Percentiles rank a stretch among this genome's conserved stretches.
These are phyloP conservation scores for Cryptococcus sp. DNA, from an alignment of 1,284 basidiomycete genomes.

Conservation along the genomic window DNA sequence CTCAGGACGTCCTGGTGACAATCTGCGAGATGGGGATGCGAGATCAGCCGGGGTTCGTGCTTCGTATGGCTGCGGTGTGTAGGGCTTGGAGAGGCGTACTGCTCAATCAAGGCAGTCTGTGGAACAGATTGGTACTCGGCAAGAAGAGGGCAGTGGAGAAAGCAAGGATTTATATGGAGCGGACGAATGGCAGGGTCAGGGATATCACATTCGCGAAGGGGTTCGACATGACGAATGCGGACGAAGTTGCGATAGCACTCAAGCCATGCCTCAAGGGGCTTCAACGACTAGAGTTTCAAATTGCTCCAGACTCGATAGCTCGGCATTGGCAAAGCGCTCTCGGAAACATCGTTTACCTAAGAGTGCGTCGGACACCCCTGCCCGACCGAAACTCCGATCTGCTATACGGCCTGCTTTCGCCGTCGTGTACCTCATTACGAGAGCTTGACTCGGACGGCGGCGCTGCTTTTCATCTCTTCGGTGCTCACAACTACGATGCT, in stretches of 20 bases:
- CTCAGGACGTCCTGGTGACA: constrained; percentile 34
- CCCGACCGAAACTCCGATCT: neutral
- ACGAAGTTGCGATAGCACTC: constrained; percentile 9
- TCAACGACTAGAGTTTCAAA: neutral
- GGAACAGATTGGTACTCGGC: constrained; percentile 29
- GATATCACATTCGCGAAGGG: constrained; percentile 16
- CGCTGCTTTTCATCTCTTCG: no score
- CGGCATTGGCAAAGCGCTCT: no score
- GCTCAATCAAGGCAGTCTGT: constrained; percentile 21
- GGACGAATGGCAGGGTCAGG: constrained; percentile 20
- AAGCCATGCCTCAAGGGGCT: constrained; percentile 7
- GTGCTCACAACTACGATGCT: no score
- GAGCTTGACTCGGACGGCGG: neutral
- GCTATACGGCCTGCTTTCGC: constrained; percentile 9
- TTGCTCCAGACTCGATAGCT: no score
- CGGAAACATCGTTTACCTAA: no score
- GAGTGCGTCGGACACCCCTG: no score
- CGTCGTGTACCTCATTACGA: neutral
- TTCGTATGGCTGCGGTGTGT: constrained; percentile 40
- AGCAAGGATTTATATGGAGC: constrained; percentile 20
- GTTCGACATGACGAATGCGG: constrained; percentile 7
- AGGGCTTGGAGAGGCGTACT: constrained; percentile 31
- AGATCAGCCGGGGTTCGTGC: constrained; percentile 20
- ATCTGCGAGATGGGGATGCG: constrained; percentile 31
- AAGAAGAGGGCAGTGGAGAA: constrained; percentile 24